Base-by-base conservation (phyloP, 306 rosid genomes). In the Vigna unguiculata region DNA sequence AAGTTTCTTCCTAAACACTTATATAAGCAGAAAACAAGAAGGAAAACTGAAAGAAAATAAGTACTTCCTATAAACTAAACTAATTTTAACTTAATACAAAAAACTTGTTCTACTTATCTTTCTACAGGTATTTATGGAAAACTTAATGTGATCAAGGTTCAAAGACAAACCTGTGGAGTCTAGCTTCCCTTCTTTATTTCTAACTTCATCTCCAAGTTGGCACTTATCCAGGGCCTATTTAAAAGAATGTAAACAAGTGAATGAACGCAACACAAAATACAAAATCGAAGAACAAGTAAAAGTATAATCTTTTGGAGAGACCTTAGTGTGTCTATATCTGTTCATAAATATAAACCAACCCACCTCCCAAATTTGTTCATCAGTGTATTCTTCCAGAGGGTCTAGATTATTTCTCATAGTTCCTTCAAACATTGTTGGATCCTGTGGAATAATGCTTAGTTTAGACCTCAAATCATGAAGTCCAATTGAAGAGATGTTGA, bases 361-460 rank as follows among this genome's bases (percentile, higher is more conserved):
- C 30, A 88, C 97, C 96, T 91, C 93, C 96, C 94, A 93, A 72
- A 93, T 91, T 76, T 91, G 87, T 57, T 90, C 97, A 60, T 93
- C 94, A 1, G 87, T 76, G 77, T 90, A 87, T 83, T 94, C 97
- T 74, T 94, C 96, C 32, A 91, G 81, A 0, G 97, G 96, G 64
- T 94, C 97, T 16, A 91, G 74, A 66, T 91, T 94, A 78, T 80
- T 94, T 86, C 98, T 86, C 46, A 91, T 87, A 2, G 98, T 90
- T 40, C 98, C 97, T 83, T 89, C 97, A 73, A 94, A 91, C 98
- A 94, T 94, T 69, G 98, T 94, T 71, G 98, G 97, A 69, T 94
- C 97, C 67, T 91, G 97, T 72, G 98, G 97, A 73, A 94, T 94
- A 53, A 94, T 91, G 83, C 97, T 91, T 25, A 91, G 84, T 86